phyloP scores from a whole-genome alignment of 345 rosid species.

The Aurinia saxatilis region DNA sequence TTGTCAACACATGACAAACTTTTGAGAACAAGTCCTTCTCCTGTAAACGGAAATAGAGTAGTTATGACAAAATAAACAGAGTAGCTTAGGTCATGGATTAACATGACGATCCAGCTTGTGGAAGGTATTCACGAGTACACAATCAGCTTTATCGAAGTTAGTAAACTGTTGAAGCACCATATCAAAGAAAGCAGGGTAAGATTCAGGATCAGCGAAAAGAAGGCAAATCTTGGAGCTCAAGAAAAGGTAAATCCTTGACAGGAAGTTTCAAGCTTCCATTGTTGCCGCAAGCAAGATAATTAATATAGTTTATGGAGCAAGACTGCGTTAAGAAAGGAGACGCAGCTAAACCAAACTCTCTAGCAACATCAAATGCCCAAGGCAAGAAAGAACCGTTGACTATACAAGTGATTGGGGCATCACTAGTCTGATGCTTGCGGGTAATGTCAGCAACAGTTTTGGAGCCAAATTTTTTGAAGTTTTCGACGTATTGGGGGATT shows the following conservation, averaged over 20 bases:
- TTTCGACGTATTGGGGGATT: constrained; percentile 29
- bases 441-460: constrained; percentile 35
- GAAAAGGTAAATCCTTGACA: constrained; percentile 29
- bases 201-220: constrained; percentile 22
- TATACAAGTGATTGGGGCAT: constrained; percentile 39
- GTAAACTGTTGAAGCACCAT: constrained; percentile 42
- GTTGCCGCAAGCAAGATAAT: constrained; percentile 20
- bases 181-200: constrained; percentile 36
- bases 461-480: constrained; percentile 37
- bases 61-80: neutral
- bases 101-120: constrained; percentile 46
- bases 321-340: constrained; percentile 68
- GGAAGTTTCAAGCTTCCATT: constrained; percentile 39
- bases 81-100: neutral
- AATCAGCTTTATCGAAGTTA: constrained; percentile 39
- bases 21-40: constrained; percentile 38
- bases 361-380: constrained; percentile 66
- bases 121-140: constrained; percentile 38
- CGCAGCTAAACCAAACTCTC: constrained; percentile 36
- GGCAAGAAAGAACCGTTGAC: constrained; percentile 56
- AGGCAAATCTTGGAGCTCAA: constrained; percentile 53
- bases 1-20: constrained; percentile 33
- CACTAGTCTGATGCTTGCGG: constrained; percentile 21
- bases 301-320: constrained; percentile 53
- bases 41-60: constrained; percentile 10